phyloP scores from a whole-genome alignment of 768 basidiomycete species.

The Pulveroboletus sp. region DNA sequence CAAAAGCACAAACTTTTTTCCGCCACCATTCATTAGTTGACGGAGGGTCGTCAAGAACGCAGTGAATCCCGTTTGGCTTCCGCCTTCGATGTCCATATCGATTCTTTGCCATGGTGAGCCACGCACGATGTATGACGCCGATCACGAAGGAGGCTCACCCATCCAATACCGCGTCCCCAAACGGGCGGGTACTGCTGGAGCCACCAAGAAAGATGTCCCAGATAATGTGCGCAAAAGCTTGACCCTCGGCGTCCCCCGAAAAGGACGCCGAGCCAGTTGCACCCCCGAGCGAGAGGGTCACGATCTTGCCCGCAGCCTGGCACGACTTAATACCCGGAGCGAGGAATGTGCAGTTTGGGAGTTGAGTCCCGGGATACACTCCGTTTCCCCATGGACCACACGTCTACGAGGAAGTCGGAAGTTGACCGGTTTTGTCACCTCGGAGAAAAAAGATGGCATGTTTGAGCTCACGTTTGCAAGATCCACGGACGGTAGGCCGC shows the following conservation, averaged over 20 bases:
- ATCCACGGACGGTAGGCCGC: constrained; percentile 55
- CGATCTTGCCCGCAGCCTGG: constrained; percentile 58
- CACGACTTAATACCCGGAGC: constrained; percentile 60
- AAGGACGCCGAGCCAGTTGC: constrained; percentile 62
- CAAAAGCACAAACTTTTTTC: constrained; percentile 18
- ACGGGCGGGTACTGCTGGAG: constrained; percentile 57
- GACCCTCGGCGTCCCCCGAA: constrained; percentile 51
- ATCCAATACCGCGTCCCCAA: constrained; percentile 67
- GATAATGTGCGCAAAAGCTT: constrained; percentile 57
- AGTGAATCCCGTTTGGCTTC: constrained; percentile 28
- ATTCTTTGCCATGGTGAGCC: constrained; percentile 21
- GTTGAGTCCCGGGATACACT: constrained; percentile 55
- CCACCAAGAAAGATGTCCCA: constrained; percentile 72
- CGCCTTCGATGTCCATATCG: constrained; percentile 49
- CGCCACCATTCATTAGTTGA: constrained; percentile 25
- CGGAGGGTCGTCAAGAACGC: constrained; percentile 31
- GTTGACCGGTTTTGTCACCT: neutral
- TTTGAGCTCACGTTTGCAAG: constrained; percentile 47
- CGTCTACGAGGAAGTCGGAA: constrained; percentile 34
- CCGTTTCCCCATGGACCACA: constrained; percentile 55
- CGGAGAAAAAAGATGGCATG: neutral
- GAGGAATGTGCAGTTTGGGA: constrained; percentile 59
- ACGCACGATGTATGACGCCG: neutral
- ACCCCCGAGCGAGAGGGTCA: constrained; percentile 60
- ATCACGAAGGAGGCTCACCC: constrained; percentile 39